These are phyloP conservation scores for Linum usitatissimum DNA, from an alignment of 345 rosid species.

Conservation along the genomic window DNA sequence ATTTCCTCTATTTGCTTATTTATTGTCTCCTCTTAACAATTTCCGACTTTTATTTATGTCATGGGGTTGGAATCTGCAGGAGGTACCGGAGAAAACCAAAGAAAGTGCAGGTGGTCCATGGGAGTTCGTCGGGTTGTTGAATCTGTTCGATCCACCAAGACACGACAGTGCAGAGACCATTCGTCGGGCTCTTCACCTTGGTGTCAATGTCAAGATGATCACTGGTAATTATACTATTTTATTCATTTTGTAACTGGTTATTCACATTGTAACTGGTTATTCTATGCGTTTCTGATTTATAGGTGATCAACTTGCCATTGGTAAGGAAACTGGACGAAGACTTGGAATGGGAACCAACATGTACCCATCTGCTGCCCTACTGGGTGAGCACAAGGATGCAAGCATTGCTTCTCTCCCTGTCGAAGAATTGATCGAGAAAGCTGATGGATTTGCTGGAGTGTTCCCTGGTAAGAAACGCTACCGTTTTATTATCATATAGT, in stretches of 20 bases:
- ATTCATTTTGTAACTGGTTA: not conserved
- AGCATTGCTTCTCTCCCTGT: constrained; percentile 2
- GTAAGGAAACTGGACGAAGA: constrained; percentile 1
- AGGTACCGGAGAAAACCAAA: not conserved
- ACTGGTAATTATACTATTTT: not conserved
- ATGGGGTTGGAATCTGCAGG: not conserved
- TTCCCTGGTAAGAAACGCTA: not conserved
- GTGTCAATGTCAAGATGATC: not conserved
- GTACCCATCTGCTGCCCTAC: constrained; percentile 4
- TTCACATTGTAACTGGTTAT: not conserved
- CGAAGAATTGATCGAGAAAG: constrained; percentile 1
- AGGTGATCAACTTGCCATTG: constrained; percentile 6
- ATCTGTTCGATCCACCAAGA: not conserved
- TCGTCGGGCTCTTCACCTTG: not conserved
- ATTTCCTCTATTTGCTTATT: too few species aligned
- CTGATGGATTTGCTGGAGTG: constrained; percentile 6
- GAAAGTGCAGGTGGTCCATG: not conserved
- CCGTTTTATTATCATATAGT: not conserved
- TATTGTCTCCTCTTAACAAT: too few species aligned
- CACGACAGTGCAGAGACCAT: not conserved
- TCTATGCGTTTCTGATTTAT: too few species aligned
- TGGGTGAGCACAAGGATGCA: not conserved
- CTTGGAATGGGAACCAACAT: constrained; percentile 5
- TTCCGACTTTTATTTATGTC: too few species aligned
- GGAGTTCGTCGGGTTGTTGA: not conserved